phyloP scores from a whole-genome alignment of 2,329 filamentous ascomycete species.

The Tympanopsis confertula region DNA sequence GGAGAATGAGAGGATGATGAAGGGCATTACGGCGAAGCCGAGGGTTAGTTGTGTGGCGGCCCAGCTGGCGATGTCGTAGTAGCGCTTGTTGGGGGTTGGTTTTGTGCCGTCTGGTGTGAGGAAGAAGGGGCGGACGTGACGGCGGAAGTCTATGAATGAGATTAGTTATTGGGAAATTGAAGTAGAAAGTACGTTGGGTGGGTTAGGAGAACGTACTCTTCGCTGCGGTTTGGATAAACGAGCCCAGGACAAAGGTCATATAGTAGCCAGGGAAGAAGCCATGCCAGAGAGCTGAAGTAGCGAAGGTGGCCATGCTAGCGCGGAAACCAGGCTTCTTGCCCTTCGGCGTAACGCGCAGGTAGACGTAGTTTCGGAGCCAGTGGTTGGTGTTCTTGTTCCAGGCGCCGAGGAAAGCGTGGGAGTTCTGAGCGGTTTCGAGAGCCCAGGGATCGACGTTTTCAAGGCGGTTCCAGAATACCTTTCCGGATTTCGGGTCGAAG shows the following conservation, averaged over 20 bases:
- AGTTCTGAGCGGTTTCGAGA: conserved; percentile 85
- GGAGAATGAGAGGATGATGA: conserved; percentile 66
- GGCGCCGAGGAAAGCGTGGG: conserved; percentile 76
- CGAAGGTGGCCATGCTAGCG: conserved; percentile 85
- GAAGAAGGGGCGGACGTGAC: conserved; percentile 86
- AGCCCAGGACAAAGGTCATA: conserved; percentile 75
- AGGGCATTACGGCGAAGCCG: conserved; percentile 72
- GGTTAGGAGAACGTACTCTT: conserved; percentile 59
- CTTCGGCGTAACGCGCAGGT: conserved; percentile 84
- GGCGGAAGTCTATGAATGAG: conserved; percentile 60
- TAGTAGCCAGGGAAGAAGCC: conserved; percentile 98
- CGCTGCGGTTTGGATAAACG: conserved; percentile 81
- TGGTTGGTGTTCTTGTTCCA: conserved; percentile 99
- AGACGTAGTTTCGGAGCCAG: conserved; percentile 93
- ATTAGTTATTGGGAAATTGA: conserved; percentile 8
- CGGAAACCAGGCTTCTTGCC: conserved; percentile 95
- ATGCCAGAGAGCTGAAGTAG: conserved; percentile 93
- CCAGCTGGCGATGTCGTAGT: conserved; percentile 73
- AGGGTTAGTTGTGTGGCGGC: conserved; percentile 72
- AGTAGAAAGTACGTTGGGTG: conserved; percentile 1
- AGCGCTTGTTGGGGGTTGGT: conserved; percentile 62
- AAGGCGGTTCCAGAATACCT: conserved; percentile 78
- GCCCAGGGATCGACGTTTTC: conserved; percentile 79
- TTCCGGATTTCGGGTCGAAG: conserved; percentile 72
- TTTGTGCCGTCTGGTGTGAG: conserved; percentile 63